Percentiles rank a stretch among this genome's conserved stretches.
phyloP scores from a whole-genome alignment of 2,329 filamentous ascomycete species.

The Colletotrichum incanum region DNA sequence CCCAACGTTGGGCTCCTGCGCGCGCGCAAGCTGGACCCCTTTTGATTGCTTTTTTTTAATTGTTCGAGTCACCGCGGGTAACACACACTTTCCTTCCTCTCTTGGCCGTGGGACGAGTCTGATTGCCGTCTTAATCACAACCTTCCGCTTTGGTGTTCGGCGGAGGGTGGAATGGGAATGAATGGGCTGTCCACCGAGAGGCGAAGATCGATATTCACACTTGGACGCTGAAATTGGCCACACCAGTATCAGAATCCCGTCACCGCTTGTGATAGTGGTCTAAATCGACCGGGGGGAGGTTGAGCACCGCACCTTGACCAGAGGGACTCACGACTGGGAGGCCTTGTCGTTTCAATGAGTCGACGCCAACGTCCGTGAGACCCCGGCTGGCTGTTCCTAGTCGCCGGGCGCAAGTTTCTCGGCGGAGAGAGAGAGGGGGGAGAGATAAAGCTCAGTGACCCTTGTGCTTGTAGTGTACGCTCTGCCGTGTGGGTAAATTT shows the following conservation, averaged over 20 bases:
- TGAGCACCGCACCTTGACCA: slow-evolving; percentile 14
- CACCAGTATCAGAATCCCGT: slow-evolving; percentile 28
- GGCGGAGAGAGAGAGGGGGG: slow-evolving; percentile 5
- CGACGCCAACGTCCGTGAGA: slow-evolving; percentile 38
- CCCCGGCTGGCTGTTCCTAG: slow-evolving; percentile 35
- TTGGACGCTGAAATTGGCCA: slow-evolving; percentile 30
- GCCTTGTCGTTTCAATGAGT: slow-evolving; percentile 40
- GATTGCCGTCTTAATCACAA: slow-evolving; percentile 12
- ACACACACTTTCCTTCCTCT: slow-evolving; percentile 24
- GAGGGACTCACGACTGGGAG: slow-evolving; percentile 23
- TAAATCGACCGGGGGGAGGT: background rate
- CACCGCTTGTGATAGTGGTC: slow-evolving; percentile 15
- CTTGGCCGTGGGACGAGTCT: background rate
- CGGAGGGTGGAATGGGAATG: background rate
- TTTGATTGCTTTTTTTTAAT: slow-evolving; percentile 29
- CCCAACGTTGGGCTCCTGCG: slow-evolving; percentile 8
- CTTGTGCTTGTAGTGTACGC: slow-evolving; percentile 14
- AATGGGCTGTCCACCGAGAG: background rate
- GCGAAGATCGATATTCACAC: slow-evolving; percentile 27
- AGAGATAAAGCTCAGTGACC: slow-evolving; percentile 23
- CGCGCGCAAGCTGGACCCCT: slow-evolving; percentile 5
- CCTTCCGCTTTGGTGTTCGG: slow-evolving; percentile 26
- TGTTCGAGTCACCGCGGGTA: slow-evolving; percentile 29
- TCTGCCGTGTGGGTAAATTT: slow-evolving; percentile 40
- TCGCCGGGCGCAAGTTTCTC: slow-evolving; percentile 30